Base-by-base conservation (phyloP, 192 early-diverging fungal species). In the Coemansia sp. region DNA sequence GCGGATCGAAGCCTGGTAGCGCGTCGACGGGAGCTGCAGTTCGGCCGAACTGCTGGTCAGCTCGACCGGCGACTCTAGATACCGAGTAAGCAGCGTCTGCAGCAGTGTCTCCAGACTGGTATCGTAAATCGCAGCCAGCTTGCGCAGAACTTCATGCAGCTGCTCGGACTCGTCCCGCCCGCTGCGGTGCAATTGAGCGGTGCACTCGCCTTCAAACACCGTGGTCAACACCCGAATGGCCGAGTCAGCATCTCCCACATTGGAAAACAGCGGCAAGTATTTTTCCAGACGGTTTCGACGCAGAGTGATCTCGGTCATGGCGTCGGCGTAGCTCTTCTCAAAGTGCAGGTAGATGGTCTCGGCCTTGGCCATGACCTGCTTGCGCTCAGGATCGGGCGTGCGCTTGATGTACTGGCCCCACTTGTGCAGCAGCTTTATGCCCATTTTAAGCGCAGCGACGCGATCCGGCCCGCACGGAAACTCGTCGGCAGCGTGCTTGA, bases 401-500 rank as follows among this genome's bases (percentile, higher is more conserved):
- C 64, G 71, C 64, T 62, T 75, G 4, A 67, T 75, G 27, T 41
- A 67, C 53, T 67, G 71, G 10, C 64, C 64, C 71, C 71, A 75
- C 45, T 67, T 75, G 35, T 25, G 20, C 25, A 78, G 53, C 17
- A 82, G 60, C 40, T 70, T 57, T 20, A 76, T 60, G 8, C 82
- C 85, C 53, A 81, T 64, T 50, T 75, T 78, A 45, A 87, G 81
- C 2, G 83, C 82, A 2, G 68, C 60, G 19, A 87, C 67, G n/a
- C 81, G 75, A 40, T 89, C 84, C 6, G 71, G 71, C 6, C 84
- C 86, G 35, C 70, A 70, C 0, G 84, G 77, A 48, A 85, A 75
- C 20, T 64, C 62, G 41, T 80, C 81, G 1, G 81, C 86, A 3
- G 82, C 59, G 14, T 75, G 77, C 40, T 82, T 65, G 32, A 77